Base-by-base conservation (phyloP, 495 filamentous ascomycete genomes). In the Talaromyces trachyspermus region DNA sequence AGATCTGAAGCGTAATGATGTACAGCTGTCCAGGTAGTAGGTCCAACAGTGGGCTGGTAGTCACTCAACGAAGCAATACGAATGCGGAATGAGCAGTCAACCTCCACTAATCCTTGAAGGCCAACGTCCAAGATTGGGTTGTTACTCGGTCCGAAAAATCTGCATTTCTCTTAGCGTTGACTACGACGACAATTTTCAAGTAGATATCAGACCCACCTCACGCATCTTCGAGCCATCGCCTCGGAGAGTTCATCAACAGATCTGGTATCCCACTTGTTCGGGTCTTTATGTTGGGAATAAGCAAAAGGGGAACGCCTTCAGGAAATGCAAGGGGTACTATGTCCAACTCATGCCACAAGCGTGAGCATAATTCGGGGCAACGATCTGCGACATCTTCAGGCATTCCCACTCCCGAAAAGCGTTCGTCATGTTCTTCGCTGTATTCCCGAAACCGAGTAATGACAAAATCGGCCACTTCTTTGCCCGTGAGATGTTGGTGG, bases 201-300 rank as follows among this genome's bases (percentile, higher is more conserved):
- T 46, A 19, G 24, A 7, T n/a, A 49, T 38, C 2, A 18, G 43
- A 59, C 72, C 46, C 57, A 84, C 81, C 82, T 77, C 35, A 88
- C 76, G 57, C 84, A 88, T 69, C 90, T 91, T 23, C 88, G 75
- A 2, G 81, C 83, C 79, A 91, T 86, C 0, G 86, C 86, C 56
- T 95, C 88, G 2, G 88, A 86, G 61, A 91, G 84, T 56, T 95
- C 88, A 51, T 90, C 88, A 10, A 88, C 74, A 29, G 74, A 62
- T 52, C 78, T 80, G 5, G 64, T 59, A 29, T 77, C 67, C 74
- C 75, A 75, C 37, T 27, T 26, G 36, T 14, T 44, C 4, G 5
- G 12, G 12, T 53, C 19, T 20, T 48, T 27, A 15, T 27, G 5
- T 18, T 6, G 48, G 35, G 49, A 46, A 33, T 45, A 50, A 2